Base-by-base conservation (phyloP, 2,329 filamentous ascomycete genomes). In the Curvularia eragrostidis region DNA sequence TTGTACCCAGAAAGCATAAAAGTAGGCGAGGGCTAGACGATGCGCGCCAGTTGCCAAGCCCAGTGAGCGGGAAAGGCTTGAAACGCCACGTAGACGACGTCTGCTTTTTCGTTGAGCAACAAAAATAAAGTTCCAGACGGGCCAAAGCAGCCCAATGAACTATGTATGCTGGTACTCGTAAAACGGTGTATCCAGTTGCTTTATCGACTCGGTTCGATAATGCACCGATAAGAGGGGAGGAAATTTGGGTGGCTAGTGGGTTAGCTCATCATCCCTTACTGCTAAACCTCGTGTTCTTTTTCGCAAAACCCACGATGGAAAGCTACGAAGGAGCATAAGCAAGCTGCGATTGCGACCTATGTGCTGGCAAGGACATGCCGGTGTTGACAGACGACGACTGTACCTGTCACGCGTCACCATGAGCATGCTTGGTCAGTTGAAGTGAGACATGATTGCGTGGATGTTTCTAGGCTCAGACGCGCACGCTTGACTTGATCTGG, bases 1-100 rank as follows among this genome's bases (percentile, higher is more conserved):
- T 48, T 39, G 32, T 43, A n/a, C 24, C 18, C 23, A 21, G 13
- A 30, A 47, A 41, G 21, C 43, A 19, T 42, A 23, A 42, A 5
- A 23, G 24, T 51, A n/a, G 24, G 30, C 39, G 18, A 36, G 13
- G 32, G 13, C 15, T 36, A 5, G 32, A 36, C n/a, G 24, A 49
- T 30, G 15, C 30, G 44, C 28, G 39, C 39, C 43, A 46, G 34
- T 51, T 57, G 44, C 57, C 57, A 57, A 57, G 49, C 24, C 21
- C 28, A 38, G 13, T 30, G 47, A 44, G 30, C 30, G 43, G 41
- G 18, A 23, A 15, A 24, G 13, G 28, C 26, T 43, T 26, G 13
- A 34, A 21, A 21, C 50, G 39, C 51, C 48, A 42, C 32, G n/a
- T 41, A 43, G 18, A 32, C 30, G 38, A 39, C 30, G 48, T 28